Evolutionary conservation across 2,329 filamentous ascomycete species (phyloP).

Genomic region (Phaeosphaeriaceae sp.): DNA sequence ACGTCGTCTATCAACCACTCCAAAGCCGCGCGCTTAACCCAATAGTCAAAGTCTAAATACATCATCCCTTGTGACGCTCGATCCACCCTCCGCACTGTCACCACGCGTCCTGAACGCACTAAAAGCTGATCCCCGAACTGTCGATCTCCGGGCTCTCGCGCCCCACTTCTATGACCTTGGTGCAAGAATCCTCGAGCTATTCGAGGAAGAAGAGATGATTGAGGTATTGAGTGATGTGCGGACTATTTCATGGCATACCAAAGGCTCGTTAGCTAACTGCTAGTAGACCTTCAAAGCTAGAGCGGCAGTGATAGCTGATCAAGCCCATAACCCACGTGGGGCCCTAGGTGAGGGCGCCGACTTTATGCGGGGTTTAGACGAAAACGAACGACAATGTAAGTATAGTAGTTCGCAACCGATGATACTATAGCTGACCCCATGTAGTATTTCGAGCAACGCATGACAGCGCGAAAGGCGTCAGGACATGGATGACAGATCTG

Average conservation of each 20-base stretch:
- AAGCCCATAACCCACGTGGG: conserved; percentile 83
- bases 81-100: conserved; percentile 78
- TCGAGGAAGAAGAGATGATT: conserved; percentile 83
- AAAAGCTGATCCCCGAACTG: conserved; percentile 85
- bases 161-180: conserved; percentile 89
- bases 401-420: conserved; percentile 7
- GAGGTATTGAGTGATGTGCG: conserved; percentile 60
- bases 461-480: conserved; percentile 55
- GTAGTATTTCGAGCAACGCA: conserved; percentile 57
- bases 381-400: conserved; percentile 77
- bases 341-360: conserved; percentile 72
- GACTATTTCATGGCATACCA: background rate
- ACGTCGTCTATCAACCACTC: background rate
- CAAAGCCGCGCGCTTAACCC: background rate
- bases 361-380: conserved; percentile 86
- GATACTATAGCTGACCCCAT: conserved; percentile 6
- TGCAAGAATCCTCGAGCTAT: conserved; percentile 84
- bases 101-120: conserved; percentile 85
- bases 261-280: background rate
- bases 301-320: conserved; percentile 82
- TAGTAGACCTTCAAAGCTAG: conserved; percentile 77
- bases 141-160: conserved; percentile 82
- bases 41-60: conserved; percentile 41
- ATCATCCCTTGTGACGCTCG: conserved; percentile 67
- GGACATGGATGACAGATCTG: conserved; percentile 52